Evolutionary conservation across 352 stramenopile species (phyloP).

Genomic region (Lagenidium giganteum): DNA sequence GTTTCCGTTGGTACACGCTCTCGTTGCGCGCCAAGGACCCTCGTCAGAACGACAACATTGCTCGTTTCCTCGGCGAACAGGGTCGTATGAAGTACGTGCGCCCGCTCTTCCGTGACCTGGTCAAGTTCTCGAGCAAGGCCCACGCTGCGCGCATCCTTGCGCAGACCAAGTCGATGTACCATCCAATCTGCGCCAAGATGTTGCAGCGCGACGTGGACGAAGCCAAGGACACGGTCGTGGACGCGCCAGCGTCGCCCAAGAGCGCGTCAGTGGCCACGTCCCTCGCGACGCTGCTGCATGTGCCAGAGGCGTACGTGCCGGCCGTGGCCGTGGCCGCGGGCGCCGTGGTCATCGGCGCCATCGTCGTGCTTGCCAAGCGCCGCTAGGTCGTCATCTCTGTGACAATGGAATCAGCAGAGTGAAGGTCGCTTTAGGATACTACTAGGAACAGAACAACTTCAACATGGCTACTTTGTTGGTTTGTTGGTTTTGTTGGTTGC

Average conservation of each 20-base stretch:
- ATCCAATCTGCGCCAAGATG: slow-evolving; percentile 72
- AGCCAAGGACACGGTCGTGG: too few species aligned
- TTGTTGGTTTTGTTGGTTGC: too few species aligned
- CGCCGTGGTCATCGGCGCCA: not conserved
- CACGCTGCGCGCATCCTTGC: slow-evolving; percentile 29
- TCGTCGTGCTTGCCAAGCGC: not conserved
- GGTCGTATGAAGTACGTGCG: slow-evolving; percentile 76
- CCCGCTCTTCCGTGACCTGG: slow-evolving; percentile 60
- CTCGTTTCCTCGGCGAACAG: slow-evolving; percentile 59
- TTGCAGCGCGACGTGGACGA: slow-evolving; percentile 28
- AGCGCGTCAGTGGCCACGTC: too few species aligned
- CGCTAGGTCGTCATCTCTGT: too few species aligned
- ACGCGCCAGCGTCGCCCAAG: too few species aligned
- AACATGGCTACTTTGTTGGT: too few species aligned
- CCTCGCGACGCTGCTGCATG: not conserved
- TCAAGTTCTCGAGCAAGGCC: slow-evolving; percentile 21
- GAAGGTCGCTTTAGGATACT: too few species aligned
- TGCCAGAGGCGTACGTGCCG: not conserved
- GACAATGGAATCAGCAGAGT: too few species aligned
- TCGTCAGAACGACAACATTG: slow-evolving; percentile 31
- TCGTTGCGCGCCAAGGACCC: slow-evolving; percentile 41
- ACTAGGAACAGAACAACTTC: too few species aligned
- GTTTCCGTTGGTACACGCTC: slow-evolving; percentile 69
- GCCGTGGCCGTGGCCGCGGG: not conserved
- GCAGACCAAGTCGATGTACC: slow-evolving; percentile 53